A percentile compares a stretch with the other conserved stretches of the same genome.
These are phyloP conservation scores for Sapria himalayana DNA, from an alignment of 345 rosid genomes.

Conservation along the genomic window DNA sequence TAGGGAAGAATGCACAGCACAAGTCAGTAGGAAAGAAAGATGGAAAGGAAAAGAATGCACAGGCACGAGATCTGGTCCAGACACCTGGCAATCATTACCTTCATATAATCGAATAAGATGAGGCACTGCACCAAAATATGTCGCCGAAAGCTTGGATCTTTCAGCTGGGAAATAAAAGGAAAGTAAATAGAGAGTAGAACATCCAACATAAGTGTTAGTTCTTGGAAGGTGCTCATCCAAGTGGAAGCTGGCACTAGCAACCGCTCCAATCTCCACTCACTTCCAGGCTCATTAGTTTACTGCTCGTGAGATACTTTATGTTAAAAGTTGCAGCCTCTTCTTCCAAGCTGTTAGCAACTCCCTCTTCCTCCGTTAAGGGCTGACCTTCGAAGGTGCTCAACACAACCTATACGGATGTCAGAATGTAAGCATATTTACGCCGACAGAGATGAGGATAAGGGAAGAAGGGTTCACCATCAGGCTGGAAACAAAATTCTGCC, in stretches of 20 bases:
- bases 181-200: constrained; percentile 6
- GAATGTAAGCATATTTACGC: constrained; percentile 7
- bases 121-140: constrained; percentile 96
- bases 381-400: constrained; percentile 85
- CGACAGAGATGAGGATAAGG: background rate
- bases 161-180: constrained; percentile 33
- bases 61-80: constrained; percentile 1
- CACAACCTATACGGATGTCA: constrained; percentile 49
- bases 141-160: constrained; percentile 92
- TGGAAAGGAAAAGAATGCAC: constrained; percentile 4
- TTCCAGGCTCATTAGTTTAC: constrained; percentile 97
- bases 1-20: no score
- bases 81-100: constrained; percentile 26
- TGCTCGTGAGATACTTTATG: constrained; percentile 92
- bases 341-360: constrained; percentile 77
- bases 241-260: no score
- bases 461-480: constrained; percentile 34
- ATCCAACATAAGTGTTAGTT: constrained; percentile 2
- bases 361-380: constrained; percentile 94
- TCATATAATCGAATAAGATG: constrained; percentile 75
- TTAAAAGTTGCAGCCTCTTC: constrained; percentile 81
- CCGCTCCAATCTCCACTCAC: constrained; percentile 15
- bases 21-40: background rate
- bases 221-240: no score
- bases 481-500: constrained; percentile 81